Conservation (phyloP, 345 rosid genomes). For the Cardamine occulta region DNA sequence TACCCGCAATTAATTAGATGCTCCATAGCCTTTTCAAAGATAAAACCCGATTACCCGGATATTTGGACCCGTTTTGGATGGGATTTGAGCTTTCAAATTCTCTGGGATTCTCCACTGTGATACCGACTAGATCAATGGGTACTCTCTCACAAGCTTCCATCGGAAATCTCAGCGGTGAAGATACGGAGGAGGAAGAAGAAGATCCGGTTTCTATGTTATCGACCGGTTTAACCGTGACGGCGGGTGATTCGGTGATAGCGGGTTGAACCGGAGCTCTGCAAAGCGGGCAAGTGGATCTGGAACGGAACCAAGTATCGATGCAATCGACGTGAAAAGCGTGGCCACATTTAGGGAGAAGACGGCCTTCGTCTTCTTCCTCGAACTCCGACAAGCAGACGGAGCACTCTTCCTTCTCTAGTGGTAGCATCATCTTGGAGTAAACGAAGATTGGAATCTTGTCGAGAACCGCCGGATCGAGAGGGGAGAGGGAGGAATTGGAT, state of each 20-base stretch:
- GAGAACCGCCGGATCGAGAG: constrained; percentile 59
- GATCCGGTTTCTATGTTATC: constrained; percentile 38
- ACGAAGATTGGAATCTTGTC: constrained; percentile 61
- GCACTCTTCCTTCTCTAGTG: constrained; percentile 54
- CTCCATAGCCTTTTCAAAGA: constrained; percentile 48
- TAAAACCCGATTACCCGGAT: constrained; percentile 43
- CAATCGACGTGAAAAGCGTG: constrained; percentile 82
- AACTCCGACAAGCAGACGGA: constrained; percentile 84
- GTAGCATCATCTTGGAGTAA: constrained; percentile 33
- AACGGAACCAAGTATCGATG: constrained; percentile 82
- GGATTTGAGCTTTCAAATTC: constrained; percentile 29
- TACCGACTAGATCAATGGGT: constrained; percentile 30
- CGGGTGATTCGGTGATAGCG: no score
- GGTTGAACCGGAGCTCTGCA: constrained; percentile 73
- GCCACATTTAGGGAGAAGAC: constrained; percentile 65
- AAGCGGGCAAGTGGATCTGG: constrained; percentile 78
- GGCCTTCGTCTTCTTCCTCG: constrained; percentile 65
- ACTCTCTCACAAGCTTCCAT: constrained; percentile 41
- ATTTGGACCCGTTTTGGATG: constrained; percentile 32
- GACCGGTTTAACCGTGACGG: constrained; percentile 16
- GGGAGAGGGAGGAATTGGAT: background rate
- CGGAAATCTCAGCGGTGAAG: constrained; percentile 31
- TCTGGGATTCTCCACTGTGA: constrained; percentile 44
- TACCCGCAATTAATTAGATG: background rate
- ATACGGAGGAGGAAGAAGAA: constrained; percentile 22